A percentile compares a stretch with the other conserved stretches of the same genome.
These are phyloP conservation scores for Beauveria scarabaeidicola DNA, from an alignment of 2,329 filamentous ascomycete genomes.

Conservation along the genomic window DNA sequence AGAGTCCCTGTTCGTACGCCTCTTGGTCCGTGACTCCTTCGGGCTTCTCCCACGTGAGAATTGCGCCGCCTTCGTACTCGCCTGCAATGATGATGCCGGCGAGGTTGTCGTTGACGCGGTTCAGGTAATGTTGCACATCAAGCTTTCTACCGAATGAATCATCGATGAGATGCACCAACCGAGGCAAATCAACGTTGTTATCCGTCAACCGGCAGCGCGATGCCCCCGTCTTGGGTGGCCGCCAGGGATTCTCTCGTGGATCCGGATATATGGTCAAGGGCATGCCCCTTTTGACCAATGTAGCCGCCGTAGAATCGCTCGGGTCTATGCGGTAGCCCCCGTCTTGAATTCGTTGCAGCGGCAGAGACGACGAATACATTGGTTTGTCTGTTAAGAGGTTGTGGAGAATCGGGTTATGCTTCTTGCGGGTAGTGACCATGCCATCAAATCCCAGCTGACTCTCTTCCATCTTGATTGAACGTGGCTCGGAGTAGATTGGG, in stretches of 20 bases:
- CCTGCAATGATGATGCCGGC: slow-evolving; percentile 92
- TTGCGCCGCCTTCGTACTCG: slow-evolving; percentile 90
- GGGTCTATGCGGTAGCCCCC: slow-evolving; percentile 24
- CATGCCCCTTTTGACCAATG: slow-evolving; percentile 85
- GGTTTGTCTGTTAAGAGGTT: slow-evolving; percentile 95
- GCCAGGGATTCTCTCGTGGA: slow-evolving; percentile 62
- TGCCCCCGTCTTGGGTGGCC: slow-evolving; percentile 49
- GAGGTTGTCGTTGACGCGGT: slow-evolving; percentile 69
- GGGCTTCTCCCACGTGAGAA: slow-evolving; percentile 88
- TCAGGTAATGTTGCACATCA: slow-evolving; percentile 73
- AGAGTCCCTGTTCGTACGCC: slow-evolving; percentile 46
- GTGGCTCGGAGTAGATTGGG: slow-evolving; percentile 28
- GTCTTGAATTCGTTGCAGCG: slow-evolving; percentile 52
- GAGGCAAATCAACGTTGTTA: slow-evolving; percentile 70
- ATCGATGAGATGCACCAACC: slow-evolving; percentile 80
- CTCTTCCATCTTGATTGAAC: slow-evolving; percentile 28
- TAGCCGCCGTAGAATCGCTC: slow-evolving; percentile 45
- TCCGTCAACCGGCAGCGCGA: slow-evolving; percentile 66
- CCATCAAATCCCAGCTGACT: slow-evolving; percentile 44
- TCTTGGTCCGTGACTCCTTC: slow-evolving; percentile 47
- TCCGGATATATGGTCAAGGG: slow-evolving; percentile 77
- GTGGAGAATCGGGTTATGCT: slow-evolving; percentile 80
- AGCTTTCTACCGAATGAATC: slow-evolving; percentile 85
- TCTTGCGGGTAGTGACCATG: slow-evolving; percentile 45
- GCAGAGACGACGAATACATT: slow-evolving; percentile 82